These are phyloP conservation scores for Mallotus japonicus DNA, from an alignment of 441 rosid species.

Conservation along the genomic window DNA sequence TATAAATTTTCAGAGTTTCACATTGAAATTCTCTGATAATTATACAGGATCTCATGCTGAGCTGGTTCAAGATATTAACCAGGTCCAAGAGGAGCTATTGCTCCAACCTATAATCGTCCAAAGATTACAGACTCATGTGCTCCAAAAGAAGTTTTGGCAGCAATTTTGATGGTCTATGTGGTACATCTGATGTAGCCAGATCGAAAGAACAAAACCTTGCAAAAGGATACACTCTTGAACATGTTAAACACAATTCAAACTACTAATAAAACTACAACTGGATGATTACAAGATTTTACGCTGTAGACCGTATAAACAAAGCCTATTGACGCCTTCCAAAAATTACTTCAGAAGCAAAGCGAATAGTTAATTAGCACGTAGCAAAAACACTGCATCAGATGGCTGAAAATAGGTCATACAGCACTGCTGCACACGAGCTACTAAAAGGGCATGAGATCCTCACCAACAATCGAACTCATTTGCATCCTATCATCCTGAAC, in stretches of 20 bases:
- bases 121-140: too few species aligned
- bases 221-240: not conserved
- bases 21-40: too few species aligned
- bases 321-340: not conserved
- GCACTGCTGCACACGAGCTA: not conserved
- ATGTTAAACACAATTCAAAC: not conserved
- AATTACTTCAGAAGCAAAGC: slow-evolving; percentile 4
- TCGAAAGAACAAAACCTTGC: too few species aligned
- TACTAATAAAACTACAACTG: not conserved
- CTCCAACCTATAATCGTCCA: not conserved
- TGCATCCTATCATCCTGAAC: slow-evolving; percentile 33
- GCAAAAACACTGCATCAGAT: not conserved
- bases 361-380: not conserved
- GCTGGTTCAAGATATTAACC: too few species aligned
- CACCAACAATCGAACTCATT: slow-evolving; percentile 30
- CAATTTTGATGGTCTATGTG: not conserved
- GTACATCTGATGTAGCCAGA: too few species aligned
- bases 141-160: not conserved
- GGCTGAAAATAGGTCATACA: not conserved
- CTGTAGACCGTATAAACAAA: slow-evolving; percentile 4
- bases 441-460: slow-evolving; percentile 34
- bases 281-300: not conserved
- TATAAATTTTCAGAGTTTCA: too few species aligned
- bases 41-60: too few species aligned
- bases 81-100: not conserved